Conservation (phyloP, 257 asterid genomes). For the Solanum etuberosum region DNA sequence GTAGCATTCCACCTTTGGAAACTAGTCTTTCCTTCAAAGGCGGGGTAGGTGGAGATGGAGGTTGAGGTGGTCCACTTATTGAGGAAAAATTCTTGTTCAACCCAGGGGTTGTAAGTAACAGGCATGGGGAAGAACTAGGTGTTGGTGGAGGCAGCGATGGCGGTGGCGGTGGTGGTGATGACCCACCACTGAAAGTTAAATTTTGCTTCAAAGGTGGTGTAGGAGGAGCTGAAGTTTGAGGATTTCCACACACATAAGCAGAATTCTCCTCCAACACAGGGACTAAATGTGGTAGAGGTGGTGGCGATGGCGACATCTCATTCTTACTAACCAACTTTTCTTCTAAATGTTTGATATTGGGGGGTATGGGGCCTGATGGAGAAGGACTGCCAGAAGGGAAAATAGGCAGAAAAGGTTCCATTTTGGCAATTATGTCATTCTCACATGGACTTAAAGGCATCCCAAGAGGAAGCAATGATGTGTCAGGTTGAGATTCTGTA, state of each 20-base stretch:
- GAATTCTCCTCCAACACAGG: background rate
- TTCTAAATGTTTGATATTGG: background rate
- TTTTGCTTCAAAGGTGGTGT: background rate
- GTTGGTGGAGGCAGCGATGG: background rate
- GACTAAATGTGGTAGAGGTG: background rate
- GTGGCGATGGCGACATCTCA: conserved; percentile 1
- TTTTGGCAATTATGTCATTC: background rate
- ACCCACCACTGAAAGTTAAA: background rate
- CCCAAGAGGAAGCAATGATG: background rate
- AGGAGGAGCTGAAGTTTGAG: background rate
- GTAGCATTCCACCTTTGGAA: background rate
- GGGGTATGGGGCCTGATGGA: background rate
- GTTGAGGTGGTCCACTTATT: conserved; percentile 9
- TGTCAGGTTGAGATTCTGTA: background rate
- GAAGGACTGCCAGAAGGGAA: background rate
- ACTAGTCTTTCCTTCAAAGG: background rate
- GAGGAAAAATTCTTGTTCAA: background rate
- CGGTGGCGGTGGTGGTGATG: background rate
- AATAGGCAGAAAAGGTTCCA: conserved; percentile 5
- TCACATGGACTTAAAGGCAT: background rate
- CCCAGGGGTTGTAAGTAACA: background rate
- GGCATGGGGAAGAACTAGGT: background rate
- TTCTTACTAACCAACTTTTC: background rate
- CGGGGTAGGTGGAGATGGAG: background rate
- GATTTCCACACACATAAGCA: background rate